Evolutionary conservation across 768 basidiomycete genomes (phyloP), one percentile per base, ranked within the genome.

Genomic region (Russula virescens): DNA sequence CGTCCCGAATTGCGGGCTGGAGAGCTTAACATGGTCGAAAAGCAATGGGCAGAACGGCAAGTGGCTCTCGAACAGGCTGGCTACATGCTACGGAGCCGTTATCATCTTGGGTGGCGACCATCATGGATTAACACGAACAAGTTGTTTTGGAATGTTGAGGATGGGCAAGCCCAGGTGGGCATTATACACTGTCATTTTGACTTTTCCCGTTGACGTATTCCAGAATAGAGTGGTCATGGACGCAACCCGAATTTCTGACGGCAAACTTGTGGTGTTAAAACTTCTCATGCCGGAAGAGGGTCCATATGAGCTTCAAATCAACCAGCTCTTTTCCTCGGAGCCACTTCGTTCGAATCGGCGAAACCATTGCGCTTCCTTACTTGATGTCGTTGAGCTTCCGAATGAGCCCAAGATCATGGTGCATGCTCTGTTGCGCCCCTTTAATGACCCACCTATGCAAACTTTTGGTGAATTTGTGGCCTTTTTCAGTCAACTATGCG

Each of bases 351-450:
- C 61, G 1, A 10, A 63, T 19, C 47, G 40, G 11, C 50, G 64
- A 19, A 66, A 66, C n/a, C 64, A 58, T 5, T 53, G 50, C 5
- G 61, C 43, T 13, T 61, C 1, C 1, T 13, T 58, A 19, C 25
- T 58, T 38, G 64, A 61, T 10, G 51, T 58, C 10, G 45, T 65
- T 1, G 10, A 57, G 21, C 49, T 62, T 1, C 61, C 61, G 1
- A 13, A 45, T 11, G 55, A 62, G 0, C 38, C 47, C 3, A 48
- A 38, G 1, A 62, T 46, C 40, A 60, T 73, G 38, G 67, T 74
- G 10, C 72, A 71, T 58, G 69, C 73, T 2, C 63, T 66, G 7
- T 52, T 74, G 3, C 66, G 71, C n/a, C 69, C 62, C 2, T 69
- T 64, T 55, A 58, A 74, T 48, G 46, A 72, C 26, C 73, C 74